Conservation (phyloP, 2,329 filamentous ascomycete genomes). For the Decorospora gaudefroyi region DNA sequence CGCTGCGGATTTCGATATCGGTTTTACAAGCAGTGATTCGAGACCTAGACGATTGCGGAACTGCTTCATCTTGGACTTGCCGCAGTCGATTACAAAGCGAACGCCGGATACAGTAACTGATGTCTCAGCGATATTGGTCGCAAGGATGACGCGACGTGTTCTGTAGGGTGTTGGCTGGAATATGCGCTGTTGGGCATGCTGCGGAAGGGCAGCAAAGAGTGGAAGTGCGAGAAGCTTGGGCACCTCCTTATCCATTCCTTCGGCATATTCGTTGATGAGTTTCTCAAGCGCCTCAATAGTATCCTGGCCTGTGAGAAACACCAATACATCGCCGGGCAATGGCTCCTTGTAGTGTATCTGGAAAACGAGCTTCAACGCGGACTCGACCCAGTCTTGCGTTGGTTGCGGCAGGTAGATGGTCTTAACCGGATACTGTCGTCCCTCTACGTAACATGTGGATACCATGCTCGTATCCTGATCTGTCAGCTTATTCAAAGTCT, state of each 20-base stretch:
- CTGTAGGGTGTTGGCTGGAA: slow-evolving; percentile 74
- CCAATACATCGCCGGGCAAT: slow-evolving; percentile 89
- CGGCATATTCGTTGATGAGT: slow-evolving; percentile 78
- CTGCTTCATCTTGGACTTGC: slow-evolving; percentile 92
- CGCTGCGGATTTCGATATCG: slow-evolving; percentile 90
- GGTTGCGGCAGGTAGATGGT: slow-evolving; percentile 74
- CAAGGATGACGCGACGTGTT: slow-evolving; percentile 88
- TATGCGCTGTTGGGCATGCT: slow-evolving; percentile 81
- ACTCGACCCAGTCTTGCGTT: slow-evolving; percentile 79
- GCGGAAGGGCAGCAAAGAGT: slow-evolving; percentile 86
- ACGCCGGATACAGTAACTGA: slow-evolving; percentile 95
- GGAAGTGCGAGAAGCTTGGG: slow-evolving; percentile 75
- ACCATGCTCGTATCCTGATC: slow-evolving; percentile 5
- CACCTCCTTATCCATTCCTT: slow-evolving; percentile 71
- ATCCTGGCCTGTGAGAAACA: slow-evolving; percentile 91
- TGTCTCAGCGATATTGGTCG: slow-evolving; percentile 98
- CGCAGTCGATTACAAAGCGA: slow-evolving; percentile 86
- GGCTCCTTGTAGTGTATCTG: slow-evolving; percentile 86
- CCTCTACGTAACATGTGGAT: slow-evolving; percentile 72
- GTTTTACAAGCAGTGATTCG: slow-evolving; percentile 86
- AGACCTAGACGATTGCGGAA: slow-evolving; percentile 83
- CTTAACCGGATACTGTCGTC: slow-evolving; percentile 84
- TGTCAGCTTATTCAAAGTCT: slow-evolving; percentile 14
- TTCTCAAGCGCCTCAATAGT: slow-evolving; percentile 83
- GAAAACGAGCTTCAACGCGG: slow-evolving; percentile 79